Evolutionary conservation across 768 basidiomycete species (phyloP), one percentile per base, ranked within the genome.

Genomic region (Suillus occidentalis): DNA sequence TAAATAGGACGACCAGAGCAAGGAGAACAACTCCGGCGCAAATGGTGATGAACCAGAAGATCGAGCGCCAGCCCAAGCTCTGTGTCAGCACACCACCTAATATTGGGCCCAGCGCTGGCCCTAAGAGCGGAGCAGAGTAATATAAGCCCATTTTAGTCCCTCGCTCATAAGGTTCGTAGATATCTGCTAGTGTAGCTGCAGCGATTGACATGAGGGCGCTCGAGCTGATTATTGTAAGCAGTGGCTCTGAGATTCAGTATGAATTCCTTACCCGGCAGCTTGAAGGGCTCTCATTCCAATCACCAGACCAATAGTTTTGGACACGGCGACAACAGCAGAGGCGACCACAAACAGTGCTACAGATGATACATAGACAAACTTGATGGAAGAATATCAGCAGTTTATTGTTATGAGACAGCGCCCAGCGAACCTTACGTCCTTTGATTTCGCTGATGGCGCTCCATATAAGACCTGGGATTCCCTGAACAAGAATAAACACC

Each of bases 1-100:
- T 84, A 78, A 93, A 90, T 72, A 87, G 78, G 9, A 87, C 70
- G 36, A 89, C 61, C 72, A 91, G 89, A 20, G 80, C 73, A 45
- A 87, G 25, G 64, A 84, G 78, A 57, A 81, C 83, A 22, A 80
- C 42, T 1, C 86, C 86, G 3, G 83, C 82, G 62, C 88, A 80
- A 36, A 88, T 87, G 3, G 85, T 79, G 43, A 93, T 81, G 73
- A 94, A 92, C 85, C 90, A 94, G 75, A 95, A 92, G 0, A 89
- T 86, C 6, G 88, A 85, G 39, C 93, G 83, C 94, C 94, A 95
- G 63, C 79, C 82, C 73, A 87, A 86, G 0, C 79, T 82, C 58
- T 86, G 80, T 0, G 89, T 87, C 6, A 91, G 76, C 1, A 78
- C 83, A 0, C 90, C 89, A 4, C 90, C 90, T 61, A 91, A 59